Evolutionary conservation across 2,329 filamentous ascomycete species (phyloP).

Genomic region (Clonostachys byssicola): DNA sequence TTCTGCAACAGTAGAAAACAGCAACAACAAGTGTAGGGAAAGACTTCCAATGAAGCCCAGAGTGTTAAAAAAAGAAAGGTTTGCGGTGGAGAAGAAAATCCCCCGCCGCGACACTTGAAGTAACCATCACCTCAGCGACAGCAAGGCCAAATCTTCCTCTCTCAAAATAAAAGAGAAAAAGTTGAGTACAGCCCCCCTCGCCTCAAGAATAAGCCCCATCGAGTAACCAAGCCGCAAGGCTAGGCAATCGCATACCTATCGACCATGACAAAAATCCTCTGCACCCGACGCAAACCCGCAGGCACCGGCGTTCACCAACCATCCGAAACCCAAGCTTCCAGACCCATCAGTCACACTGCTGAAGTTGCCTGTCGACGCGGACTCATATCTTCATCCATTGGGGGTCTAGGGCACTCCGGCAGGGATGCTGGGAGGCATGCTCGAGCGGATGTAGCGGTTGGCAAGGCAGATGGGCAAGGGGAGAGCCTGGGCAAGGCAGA

Average conservation of each 20-base stretch:
- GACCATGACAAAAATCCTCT: conserved; percentile 79
- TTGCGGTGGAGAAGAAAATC: background rate
- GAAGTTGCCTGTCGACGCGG: conserved; percentile 34
- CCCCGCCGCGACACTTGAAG: too few species aligned
- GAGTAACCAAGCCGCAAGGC: conserved; percentile 71
- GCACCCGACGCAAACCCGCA: conserved; percentile 38
- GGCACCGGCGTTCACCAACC: conserved; percentile 43
- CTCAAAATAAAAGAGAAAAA: background rate
- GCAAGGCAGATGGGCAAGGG: conserved; percentile 29
- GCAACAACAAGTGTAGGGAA: background rate
- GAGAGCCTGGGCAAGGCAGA: conserved; percentile 44
- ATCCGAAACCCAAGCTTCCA: conserved; percentile 18
- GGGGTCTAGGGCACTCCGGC: conserved; percentile 35
- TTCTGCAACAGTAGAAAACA: background rate
- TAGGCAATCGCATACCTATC: conserved; percentile 98
- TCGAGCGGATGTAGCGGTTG: conserved; percentile 39
- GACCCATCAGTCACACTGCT: conserved; percentile 16
- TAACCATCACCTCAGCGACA: conserved; percentile 10
- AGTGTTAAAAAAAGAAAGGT: conserved; percentile 11
- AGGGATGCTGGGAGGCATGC: conserved; percentile 19
- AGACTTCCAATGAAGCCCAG: conserved; percentile 9
- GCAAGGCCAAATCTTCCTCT: background rate
- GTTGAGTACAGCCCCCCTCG: conserved; percentile 64
- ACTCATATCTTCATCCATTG: conserved; percentile 88
- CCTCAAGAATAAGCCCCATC: conserved; percentile 99